Percentiles rank a stretch among this genome's conserved stretches.
phyloP scores from a whole-genome alignment of 805 yeast species.

The Metschnikowia proteae region DNA sequence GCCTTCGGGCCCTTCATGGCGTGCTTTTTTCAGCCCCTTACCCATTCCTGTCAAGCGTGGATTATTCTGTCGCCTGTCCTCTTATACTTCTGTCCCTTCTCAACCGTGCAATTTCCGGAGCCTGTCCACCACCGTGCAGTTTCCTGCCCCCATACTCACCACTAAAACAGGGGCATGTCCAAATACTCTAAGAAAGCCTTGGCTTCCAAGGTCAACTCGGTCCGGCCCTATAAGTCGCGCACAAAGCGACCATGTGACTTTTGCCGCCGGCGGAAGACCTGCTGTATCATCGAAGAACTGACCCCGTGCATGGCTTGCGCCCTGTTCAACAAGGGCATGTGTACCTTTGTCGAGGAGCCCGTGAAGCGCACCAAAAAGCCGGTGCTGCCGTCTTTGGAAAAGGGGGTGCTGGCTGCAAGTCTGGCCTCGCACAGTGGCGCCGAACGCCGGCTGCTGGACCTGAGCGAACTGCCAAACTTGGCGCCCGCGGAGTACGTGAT shows the following conservation, averaged over 20 bases:
- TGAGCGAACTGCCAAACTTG: background rate
- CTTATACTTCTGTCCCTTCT: too few relatives aligned
- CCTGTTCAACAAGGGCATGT: conserved; percentile 25
- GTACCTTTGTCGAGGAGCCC: conserved; percentile 33
- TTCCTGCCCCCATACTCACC: too few relatives aligned
- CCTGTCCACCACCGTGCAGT: too few relatives aligned
- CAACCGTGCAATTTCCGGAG: too few relatives aligned
- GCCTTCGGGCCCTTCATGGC: background rate
- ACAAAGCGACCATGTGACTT: conserved; percentile 35
- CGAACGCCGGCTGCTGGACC: too few relatives aligned
- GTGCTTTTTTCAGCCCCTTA: background rate
- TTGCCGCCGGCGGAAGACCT: conserved; percentile 32
- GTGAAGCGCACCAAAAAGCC: conserved; percentile 60
- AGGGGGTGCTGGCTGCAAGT: background rate
- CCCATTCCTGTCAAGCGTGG: background rate
- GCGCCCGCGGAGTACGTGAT: background rate
- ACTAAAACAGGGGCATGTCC: conserved; percentile 2
- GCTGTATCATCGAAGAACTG: conserved; percentile 32
- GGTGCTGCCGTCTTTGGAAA: background rate
- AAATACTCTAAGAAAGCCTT: conserved; percentile 16
- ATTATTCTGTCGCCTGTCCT: too few relatives aligned
- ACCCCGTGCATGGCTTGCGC: conserved; percentile 30
- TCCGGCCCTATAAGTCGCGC: conserved; percentile 32
- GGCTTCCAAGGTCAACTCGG: conserved; percentile 19
- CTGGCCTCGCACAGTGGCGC: too few relatives aligned